Conservation (phyloP, 225 moss, liverwort and hornwort genomes). For the Straminergon stramineum region DNA sequence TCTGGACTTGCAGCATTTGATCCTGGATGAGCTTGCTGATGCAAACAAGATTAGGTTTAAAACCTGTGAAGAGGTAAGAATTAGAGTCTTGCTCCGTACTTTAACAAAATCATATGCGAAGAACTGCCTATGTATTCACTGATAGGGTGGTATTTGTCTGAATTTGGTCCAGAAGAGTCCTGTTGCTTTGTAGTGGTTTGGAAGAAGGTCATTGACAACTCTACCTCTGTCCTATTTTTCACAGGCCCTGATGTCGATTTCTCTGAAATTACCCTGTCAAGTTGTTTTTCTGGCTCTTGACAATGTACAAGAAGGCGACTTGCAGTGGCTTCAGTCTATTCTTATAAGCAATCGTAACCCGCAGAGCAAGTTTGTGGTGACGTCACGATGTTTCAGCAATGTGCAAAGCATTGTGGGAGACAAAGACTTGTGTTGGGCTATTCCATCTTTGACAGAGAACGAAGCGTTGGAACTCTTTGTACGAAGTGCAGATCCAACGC, state of each 20-base stretch:
- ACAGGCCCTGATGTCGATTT: neutral
- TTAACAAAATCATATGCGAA: neutral
- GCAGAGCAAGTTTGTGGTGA: constrained; percentile 5
- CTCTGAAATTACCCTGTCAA: neutral
- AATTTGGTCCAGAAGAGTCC: neutral
- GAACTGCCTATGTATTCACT: neutral
- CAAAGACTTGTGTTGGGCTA: neutral
- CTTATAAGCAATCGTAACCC: neutral
- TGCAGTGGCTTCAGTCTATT: neutral
- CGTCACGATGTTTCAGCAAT: neutral
- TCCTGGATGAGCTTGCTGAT: neutral
- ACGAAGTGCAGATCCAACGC: constrained; percentile 1
- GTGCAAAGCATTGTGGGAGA: neutral
- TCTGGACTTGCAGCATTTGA: constrained; percentile 2
- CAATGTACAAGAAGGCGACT: constrained; percentile 2
- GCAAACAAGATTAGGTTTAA: neutral
- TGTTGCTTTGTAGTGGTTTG: neutral
- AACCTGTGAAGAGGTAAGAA: neutral
- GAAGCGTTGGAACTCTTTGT: constrained; percentile 6
- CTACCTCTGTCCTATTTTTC: neutral
- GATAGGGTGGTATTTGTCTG: neutral
- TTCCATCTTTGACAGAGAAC: neutral
- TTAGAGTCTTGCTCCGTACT: neutral
- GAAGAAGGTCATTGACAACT: neutral
- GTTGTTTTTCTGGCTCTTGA: constrained; percentile 1